These are phyloP conservation scores for Wallacemonas rigidus DNA, from an alignment of 208 protist genomes.

Conservation along the genomic window DNA sequence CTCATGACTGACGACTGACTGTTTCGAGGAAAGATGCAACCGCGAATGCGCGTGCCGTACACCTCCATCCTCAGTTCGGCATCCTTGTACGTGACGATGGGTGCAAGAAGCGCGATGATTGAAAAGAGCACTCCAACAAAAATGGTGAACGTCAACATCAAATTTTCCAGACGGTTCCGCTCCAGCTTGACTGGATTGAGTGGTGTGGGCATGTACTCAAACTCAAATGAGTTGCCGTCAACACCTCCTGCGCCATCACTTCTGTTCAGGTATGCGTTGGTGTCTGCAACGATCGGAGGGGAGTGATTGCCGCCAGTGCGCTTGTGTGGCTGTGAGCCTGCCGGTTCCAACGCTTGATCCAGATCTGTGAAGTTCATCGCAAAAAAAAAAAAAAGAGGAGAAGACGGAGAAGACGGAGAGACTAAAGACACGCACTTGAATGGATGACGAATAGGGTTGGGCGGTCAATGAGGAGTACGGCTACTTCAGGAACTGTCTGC, in stretches of 20 bases:
- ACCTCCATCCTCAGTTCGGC: constrained; percentile 21
- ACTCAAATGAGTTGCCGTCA: constrained; percentile 18
- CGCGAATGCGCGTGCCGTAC: constrained; percentile 8
- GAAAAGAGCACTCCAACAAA: constrained; percentile 24
- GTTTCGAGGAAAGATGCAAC: constrained; percentile 8
- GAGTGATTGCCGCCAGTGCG: background rate
- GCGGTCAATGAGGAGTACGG: no score
- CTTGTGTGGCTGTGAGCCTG: background rate
- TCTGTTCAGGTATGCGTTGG: constrained; percentile 3
- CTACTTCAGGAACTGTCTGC: no score
- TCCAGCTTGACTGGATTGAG: constrained; percentile 37
- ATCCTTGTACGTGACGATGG: constrained; percentile 21
- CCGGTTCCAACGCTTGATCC: background rate
- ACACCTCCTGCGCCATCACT: background rate
- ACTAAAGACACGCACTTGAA: background rate
- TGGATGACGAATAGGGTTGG: background rate
- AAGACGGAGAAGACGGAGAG: constrained; percentile 2
- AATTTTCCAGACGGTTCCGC: constrained; percentile 36
- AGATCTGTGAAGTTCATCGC: constrained; percentile 16
- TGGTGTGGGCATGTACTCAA: constrained; percentile 33
- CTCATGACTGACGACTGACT: background rate
- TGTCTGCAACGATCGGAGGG: background rate
- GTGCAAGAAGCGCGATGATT: constrained; percentile 25
- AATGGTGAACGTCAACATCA: constrained; percentile 27
- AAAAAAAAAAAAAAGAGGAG: constrained; percentile 15